phyloP scores from a whole-genome alignment of 129 eudicot genomes.

The Lactuca sativa region DNA sequence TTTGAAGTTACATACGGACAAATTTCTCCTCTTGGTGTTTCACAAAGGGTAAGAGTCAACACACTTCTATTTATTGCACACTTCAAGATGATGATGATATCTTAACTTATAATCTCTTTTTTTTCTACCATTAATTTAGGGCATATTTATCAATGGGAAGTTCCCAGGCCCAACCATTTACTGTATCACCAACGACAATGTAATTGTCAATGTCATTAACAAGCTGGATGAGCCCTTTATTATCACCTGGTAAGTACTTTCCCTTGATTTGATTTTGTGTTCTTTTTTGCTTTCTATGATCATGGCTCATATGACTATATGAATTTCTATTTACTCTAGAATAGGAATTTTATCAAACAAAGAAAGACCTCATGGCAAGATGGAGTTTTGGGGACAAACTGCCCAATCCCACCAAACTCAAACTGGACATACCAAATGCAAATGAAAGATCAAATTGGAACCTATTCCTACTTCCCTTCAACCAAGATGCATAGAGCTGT shows the following conservation, averaged over 20 bases:
- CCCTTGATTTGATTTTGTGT: neutral
- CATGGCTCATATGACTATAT: conserved; percentile 2
- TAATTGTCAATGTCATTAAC: conserved; percentile 59
- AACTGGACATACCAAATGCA: conserved; percentile 80
- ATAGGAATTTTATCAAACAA: conserved; percentile 74
- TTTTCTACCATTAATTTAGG: conserved; percentile 39
- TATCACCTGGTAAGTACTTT: conserved; percentile 65
- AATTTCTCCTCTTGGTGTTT: conserved; percentile 63
- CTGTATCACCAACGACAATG: conserved; percentile 70
- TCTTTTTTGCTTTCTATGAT: neutral
- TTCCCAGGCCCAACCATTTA: conserved; percentile 80
- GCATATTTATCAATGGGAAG: conserved; percentile 69
- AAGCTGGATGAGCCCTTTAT: conserved; percentile 78
- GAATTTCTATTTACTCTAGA: too few relatives aligned
- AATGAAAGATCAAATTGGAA: conserved; percentile 84
- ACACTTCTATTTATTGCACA: conserved; percentile 3
- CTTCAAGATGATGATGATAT: neutral
- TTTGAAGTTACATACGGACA: conserved; percentile 63
- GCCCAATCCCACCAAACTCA: conserved; percentile 73
- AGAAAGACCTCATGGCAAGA: conserved; percentile 86
- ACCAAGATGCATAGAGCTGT: conserved; percentile 80
- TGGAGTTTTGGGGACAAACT: conserved; percentile 87
- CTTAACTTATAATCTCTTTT: conserved; percentile 4
- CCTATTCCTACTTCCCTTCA: conserved; percentile 64
- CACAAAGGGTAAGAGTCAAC: conserved; percentile 54